These are phyloP conservation scores for Phaeosphaeriaceae sp. DNA, from an alignment of 2,329 filamentous ascomycete genomes.

Conservation along the genomic window DNA sequence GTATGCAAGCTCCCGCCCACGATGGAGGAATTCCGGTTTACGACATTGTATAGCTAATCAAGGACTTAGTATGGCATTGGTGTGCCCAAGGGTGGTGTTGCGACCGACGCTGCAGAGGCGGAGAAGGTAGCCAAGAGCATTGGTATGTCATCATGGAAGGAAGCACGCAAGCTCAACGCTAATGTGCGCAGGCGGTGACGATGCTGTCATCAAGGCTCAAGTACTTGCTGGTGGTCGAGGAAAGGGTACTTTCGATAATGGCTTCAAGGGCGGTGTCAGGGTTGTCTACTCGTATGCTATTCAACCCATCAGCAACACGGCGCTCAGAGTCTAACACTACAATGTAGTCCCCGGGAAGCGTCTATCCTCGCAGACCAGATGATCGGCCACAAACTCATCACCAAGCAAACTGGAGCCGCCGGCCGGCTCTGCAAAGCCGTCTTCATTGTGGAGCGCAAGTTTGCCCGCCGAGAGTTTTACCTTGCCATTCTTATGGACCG, in stretches of 20 bases:
- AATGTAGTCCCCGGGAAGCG: conserved; percentile 75
- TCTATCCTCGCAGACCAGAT: conserved; percentile 99
- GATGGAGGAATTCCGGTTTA: conserved; percentile 8
- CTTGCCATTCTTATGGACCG: conserved; percentile 99
- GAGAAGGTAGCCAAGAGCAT: conserved; percentile 90
- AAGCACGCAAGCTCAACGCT: conserved; percentile 31
- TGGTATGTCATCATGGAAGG: conserved; percentile 58
- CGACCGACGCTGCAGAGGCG: conserved; percentile 82
- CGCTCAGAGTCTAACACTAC: conserved; percentile 16
- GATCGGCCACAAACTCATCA: conserved; percentile 99
- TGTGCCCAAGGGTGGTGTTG: conserved; percentile 88
- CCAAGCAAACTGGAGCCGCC: conserved; percentile 95
- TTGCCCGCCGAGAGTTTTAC: conserved; percentile 98
- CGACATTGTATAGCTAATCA: conserved; percentile 31
- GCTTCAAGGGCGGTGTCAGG: conserved; percentile 96
- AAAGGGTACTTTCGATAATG: conserved; percentile 98
- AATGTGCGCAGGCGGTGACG: conserved; percentile 69
- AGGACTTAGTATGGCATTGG: conserved; percentile 83
- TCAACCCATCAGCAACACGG: conserved; percentile 2
- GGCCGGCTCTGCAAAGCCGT: conserved; percentile 96
- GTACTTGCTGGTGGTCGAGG: conserved; percentile 96
- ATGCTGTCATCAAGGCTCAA: conserved; percentile 99
- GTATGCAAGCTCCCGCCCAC: conserved; percentile 49
- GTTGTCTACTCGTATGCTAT: conserved; percentile 87
- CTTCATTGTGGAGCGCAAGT: conserved; percentile 99